Evolutionary conservation across 192 early-diverging fungal genomes (phyloP), one percentile per base, ranked within the genome.

Genomic region (Coemansia sp.): DNA sequence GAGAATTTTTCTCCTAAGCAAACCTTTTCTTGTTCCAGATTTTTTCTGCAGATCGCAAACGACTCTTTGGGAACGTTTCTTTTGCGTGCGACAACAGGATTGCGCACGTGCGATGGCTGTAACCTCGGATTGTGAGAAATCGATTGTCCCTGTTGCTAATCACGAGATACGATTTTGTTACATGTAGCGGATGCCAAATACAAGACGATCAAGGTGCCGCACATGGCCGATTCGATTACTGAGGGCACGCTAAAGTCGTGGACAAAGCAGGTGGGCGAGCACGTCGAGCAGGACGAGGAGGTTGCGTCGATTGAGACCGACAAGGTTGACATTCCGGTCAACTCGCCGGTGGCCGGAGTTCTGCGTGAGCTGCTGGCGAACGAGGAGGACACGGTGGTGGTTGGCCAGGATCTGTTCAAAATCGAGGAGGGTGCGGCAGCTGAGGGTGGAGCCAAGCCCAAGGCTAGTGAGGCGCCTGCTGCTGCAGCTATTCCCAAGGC

Each of bases 221-320:
- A 90, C 43, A 94, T 99, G 93, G 97, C 94, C 56, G 97, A 99
- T 70, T 97, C 94, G 24, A 97, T 99, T 77, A 92, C 94, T 37
- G 97, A 99, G 75, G 97, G 97, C 57, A 98, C 95, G 14, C 79
- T 99, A 60, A 91, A 94, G 73, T 85, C 91, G 62, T 98, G 94
- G 94, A 87, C 88, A 81, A 99, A 97, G 85, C 89, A 96, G 85
- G 88, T 95, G 41, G 97, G 97, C 70, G 95, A 99, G 62, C 96
- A 87, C 79, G 90, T 99, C 65, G 85, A 86, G 63, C 85, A 92
- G 65, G 97, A 99, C 66, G 97, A 99, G 69, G 92, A 92, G 70
- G 87, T 98, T 32, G 94, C 94, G 17, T 95, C 94, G 37, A 98
- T 99, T 54, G 97, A 99, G 74, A 99, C 97, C 37, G 97, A 99